A percentile compares a stretch with the other conserved stretches of the same genome.
These are phyloP conservation scores for Fusarium luffae DNA, from an alignment of 2,329 filamentous ascomycete genomes.

Conservation along the genomic window DNA sequence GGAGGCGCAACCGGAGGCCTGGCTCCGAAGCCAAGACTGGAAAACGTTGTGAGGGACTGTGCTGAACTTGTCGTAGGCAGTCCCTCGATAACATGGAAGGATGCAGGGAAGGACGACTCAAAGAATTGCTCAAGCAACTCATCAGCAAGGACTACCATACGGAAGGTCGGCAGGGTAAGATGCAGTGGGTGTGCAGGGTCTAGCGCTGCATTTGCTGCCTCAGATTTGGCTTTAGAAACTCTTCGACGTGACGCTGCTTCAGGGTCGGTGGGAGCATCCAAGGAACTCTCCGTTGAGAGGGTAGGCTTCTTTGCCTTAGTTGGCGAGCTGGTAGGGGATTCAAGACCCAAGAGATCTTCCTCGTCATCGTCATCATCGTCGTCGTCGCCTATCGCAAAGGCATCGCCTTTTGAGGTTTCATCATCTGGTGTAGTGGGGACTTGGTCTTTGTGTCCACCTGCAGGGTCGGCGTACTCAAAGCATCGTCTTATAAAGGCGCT, in stretches of 20 bases:
- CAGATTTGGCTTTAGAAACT: conserved; percentile 73
- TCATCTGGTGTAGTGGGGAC: conserved; percentile 32
- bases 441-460: conserved; percentile 64
- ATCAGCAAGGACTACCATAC: conserved; percentile 97
- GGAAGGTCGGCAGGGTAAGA: conserved; percentile 96
- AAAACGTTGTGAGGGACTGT: conserved; percentile 86
- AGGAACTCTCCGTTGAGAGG: conserved; percentile 52
- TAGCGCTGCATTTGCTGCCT: conserved; percentile 87
- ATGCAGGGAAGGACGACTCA: conserved; percentile 92
- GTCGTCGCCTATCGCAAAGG: conserved; percentile 83
- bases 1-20: conserved; percentile 54
- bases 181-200: conserved; percentile 93
- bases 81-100: conserved; percentile 85
- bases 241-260: conserved; percentile 46
- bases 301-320: conserved; percentile 57
- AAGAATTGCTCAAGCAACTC: conserved; percentile 97
- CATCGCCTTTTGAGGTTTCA: conserved; percentile 51
- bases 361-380: conserved; percentile 78
- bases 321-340: conserved; percentile 57
- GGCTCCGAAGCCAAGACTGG: conserved; percentile 71
- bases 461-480: conserved; percentile 97
- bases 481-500: conserved; percentile 95
- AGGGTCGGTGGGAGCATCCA: conserved; percentile 17
- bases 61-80: conserved; percentile 52
- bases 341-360: conserved; percentile 70